phyloP scores from a whole-genome alignment of 306 rosid species.

The Mimosa pudica region DNA sequence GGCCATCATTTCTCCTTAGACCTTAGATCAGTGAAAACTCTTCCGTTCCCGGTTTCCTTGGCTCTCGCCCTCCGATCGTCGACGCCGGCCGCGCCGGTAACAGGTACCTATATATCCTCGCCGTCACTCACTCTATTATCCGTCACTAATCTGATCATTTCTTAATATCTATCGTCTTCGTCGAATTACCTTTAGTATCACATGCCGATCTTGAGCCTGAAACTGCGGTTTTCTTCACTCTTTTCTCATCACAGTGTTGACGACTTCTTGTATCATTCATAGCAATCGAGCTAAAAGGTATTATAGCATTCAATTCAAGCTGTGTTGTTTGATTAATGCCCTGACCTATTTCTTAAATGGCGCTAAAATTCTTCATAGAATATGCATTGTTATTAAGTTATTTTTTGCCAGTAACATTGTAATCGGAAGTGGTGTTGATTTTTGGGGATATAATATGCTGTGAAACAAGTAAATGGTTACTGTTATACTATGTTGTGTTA shows the following conservation, averaged over 20 bases:
- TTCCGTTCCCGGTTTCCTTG: background rate
- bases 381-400: background rate
- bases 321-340: background rate
- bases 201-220: background rate
- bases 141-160: background rate
- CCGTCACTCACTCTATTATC: background rate
- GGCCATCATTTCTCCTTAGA: background rate
- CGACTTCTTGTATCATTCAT: background rate
- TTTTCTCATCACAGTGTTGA: background rate
- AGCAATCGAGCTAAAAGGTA: background rate
- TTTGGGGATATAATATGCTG: background rate
- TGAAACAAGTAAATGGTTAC: background rate
- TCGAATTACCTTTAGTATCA: background rate
- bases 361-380: background rate
- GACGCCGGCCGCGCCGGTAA: background rate
- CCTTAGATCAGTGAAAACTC: conserved; percentile 14
- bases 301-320: background rate
- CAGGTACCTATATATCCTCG: background rate
- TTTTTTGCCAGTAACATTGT: background rate
- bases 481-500: background rate
- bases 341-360: background rate
- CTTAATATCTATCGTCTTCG: background rate
- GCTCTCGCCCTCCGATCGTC: conserved; percentile 15
- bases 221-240: background rate
- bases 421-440: background rate